phyloP scores from a whole-genome alignment of 345 rosid genomes.

The Clausena lansium region DNA sequence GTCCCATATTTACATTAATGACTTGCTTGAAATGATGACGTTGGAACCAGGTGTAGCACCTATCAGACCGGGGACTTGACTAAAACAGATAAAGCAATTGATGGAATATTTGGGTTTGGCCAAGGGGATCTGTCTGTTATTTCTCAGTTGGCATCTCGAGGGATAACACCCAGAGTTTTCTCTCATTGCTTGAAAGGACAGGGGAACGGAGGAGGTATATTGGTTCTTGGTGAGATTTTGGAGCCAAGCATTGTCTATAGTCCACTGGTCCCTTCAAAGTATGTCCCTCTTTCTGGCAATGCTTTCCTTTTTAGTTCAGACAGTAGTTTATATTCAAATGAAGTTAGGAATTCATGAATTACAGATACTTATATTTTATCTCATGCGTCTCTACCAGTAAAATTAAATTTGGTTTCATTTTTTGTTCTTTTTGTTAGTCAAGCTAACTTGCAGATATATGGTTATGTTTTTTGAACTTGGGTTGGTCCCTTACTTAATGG shows the following conservation, averaged over 20 bases:
- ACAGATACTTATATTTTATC: background rate
- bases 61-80: slow-evolving; percentile 82
- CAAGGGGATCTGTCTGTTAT: slow-evolving; percentile 74
- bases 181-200: slow-evolving; percentile 97
- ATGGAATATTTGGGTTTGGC: slow-evolving; percentile 99
- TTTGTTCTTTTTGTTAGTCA: background rate
- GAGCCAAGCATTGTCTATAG: slow-evolving; percentile 91
- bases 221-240: slow-evolving; percentile 96
- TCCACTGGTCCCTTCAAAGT: slow-evolving; percentile 89
- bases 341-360: background rate
- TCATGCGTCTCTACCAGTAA: background rate
- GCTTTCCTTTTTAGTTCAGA: background rate
- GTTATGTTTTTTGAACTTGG: slow-evolving; percentile 1
- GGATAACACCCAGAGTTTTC: slow-evolving; percentile 77
- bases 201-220: slow-evolving; percentile 83
- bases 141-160: slow-evolving; percentile 85
- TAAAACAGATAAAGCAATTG: slow-evolving; percentile 88
- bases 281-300: slow-evolving; percentile 22
- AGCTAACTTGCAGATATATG: background rate
- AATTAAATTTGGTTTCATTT: background rate
- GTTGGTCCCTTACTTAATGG: background rate
- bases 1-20: slow-evolving; percentile 2
- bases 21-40: slow-evolving; percentile 12
- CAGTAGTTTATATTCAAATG: slow-evolving; percentile 1
- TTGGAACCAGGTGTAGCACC: slow-evolving; percentile 81